Evolutionary conservation across 2,329 filamentous ascomycete species (phyloP), one percentile per base, ranked within the genome.

Genomic region (Fusarium mexicanum): DNA sequence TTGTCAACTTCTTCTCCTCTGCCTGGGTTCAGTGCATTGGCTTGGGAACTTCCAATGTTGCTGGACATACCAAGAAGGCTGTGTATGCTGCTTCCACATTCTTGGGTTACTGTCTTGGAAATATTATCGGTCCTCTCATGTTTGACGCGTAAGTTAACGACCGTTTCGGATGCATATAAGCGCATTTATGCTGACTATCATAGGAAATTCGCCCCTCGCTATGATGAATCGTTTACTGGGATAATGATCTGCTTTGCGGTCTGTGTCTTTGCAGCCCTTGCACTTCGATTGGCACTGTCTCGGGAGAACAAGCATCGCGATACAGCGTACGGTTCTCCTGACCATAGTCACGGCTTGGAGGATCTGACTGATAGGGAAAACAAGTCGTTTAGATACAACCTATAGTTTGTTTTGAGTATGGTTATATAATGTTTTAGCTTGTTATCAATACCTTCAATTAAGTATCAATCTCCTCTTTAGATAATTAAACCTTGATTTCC

Each of bases 141-240:
- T 51, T 35, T 35, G 31, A 51, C 12, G 11, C 48, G 44, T 47
- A 50, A 51, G 48, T 51, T 0, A 7, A 20, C 3, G 1, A 51
- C 16, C 2, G 22, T 17, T 14, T 1, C 6, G 4, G 2, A n/a
- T n/a, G 17, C 4, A 18, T 9, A 14, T 7, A 13, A 18, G 2
- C 5, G 16, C 3, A 5, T 17, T 4, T 12, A 10, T 51, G 29
- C 48, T 51, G 6, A 51, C 6, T 5, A 14, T 33, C 3, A 24
- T 14, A 51, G 29, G 8, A 51, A 51, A 35, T 51, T 22, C 1
- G 24, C 44, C 6, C 26, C 44, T 20, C 24, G 44, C 8, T 47
- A 47, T 29, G 44, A 47, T 7, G 26, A 47, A 10, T 47, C 44
- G 14, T 47, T 47, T 10, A 47, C 44, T 13, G 44, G 44, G 8